A percentile compares a stretch with the other conserved stretches of the same genome.
Evolutionary conservation across 345 rosid genomes (phyloP).

Genomic region (Rhizophora mangle): DNA sequence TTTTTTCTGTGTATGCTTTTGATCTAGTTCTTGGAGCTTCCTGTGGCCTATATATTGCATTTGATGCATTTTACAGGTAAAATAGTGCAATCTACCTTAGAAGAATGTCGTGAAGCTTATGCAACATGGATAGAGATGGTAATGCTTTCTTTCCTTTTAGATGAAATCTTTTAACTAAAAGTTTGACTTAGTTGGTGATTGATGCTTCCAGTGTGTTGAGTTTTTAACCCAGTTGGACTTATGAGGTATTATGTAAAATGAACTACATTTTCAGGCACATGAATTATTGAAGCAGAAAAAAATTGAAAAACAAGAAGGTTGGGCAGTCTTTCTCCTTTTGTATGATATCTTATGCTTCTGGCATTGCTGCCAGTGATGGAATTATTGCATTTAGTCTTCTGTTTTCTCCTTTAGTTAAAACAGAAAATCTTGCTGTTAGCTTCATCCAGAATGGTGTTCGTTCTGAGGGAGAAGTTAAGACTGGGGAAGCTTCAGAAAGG

Average conservation of each 20-base stretch:
- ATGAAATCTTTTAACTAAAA: background rate
- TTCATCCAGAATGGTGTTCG: constrained; percentile 25
- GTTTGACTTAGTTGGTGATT: constrained; percentile 4
- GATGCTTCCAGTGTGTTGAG: background rate
- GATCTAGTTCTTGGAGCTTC: background rate
- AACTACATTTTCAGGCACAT: constrained; percentile 59
- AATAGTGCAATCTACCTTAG: constrained; percentile 88
- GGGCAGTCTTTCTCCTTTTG: background rate
- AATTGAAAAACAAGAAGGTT: constrained; percentile 59
- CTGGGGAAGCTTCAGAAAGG: constrained; percentile 38
- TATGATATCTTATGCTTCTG: constrained; percentile 1
- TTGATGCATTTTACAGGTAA: constrained; percentile 49
- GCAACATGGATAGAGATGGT: constrained; percentile 77
- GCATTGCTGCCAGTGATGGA: background rate
- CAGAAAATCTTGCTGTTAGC: constrained; percentile 33
- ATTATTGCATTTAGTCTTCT: background rate
- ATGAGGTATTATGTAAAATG: background rate
- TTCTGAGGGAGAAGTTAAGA: constrained; percentile 29
- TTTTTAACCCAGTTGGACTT: background rate
- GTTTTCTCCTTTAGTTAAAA: constrained; percentile 14
- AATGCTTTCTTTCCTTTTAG: constrained; percentile 5
- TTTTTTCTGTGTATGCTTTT: background rate
- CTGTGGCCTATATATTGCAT: background rate
- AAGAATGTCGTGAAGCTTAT: constrained; percentile 89
- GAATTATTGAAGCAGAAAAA: constrained; percentile 66